Conservation (phyloP, 2,329 filamentous ascomycete species). For the Colletotrichum higginsianum region DNA sequence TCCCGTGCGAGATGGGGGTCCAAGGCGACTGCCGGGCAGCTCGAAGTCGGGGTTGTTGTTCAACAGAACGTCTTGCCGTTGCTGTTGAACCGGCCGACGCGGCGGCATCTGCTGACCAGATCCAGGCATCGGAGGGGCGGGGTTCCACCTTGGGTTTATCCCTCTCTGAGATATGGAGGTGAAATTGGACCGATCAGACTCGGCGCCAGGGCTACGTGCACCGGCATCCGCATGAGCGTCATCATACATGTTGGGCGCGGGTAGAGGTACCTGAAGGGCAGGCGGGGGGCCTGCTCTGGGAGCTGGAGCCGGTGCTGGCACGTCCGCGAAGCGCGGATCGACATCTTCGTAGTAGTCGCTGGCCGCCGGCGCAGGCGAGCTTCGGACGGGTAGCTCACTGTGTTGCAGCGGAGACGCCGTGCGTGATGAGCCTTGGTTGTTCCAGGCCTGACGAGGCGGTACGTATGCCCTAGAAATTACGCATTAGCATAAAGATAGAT, state of each 20-base stretch:
- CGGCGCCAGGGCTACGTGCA: conserved; percentile 76
- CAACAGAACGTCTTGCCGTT: conserved; percentile 80
- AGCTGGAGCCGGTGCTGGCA: conserved; percentile 22
- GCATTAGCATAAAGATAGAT: conserved; percentile 46
- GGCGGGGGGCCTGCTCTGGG: conserved; percentile 44
- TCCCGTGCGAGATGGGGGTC: conserved; percentile 46
- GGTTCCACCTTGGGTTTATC: conserved; percentile 90
- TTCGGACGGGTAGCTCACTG: conserved; percentile 55
- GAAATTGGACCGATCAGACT: conserved; percentile 87
- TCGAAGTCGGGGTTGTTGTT: conserved; percentile 90
- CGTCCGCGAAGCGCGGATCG: conserved; percentile 82
- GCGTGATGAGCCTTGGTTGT: conserved; percentile 59
- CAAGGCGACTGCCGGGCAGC: conserved; percentile 66
- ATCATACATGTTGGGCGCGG: conserved; percentile 68
- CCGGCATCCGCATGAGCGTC: conserved; percentile 70
- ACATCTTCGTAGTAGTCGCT: conserved; percentile 91
- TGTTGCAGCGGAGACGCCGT: conserved; percentile 61
- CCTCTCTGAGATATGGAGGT: conserved; percentile 92
- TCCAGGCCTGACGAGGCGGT: conserved; percentile 71
- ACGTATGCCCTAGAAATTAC: conserved; percentile 67
- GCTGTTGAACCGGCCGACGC: conserved; percentile 59
- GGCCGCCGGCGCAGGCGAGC: conserved; percentile 52
- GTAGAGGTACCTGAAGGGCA: conserved; percentile 42
- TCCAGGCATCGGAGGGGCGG: conserved; percentile 60
- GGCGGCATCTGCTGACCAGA: conserved; percentile 60